Conservation (phyloP, 2,329 filamentous ascomycete species). For the Penicillium crustosum region DNA sequence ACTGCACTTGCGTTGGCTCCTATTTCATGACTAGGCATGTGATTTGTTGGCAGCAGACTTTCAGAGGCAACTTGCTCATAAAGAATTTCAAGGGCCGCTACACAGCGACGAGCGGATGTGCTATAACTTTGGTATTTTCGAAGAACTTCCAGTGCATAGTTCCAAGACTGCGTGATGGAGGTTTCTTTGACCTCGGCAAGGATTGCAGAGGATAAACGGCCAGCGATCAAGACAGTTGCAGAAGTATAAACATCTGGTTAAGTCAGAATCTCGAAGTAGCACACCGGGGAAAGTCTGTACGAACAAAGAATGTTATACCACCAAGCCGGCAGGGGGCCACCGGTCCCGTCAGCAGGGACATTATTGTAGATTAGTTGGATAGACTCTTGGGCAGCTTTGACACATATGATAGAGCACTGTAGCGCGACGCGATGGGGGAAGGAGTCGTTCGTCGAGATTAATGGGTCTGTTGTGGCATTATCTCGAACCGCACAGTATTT, state of each 20-base stretch:
- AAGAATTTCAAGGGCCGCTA: conserved; percentile 35
- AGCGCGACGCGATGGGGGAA: conserved; percentile 35
- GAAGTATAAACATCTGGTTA: conserved; percentile 37
- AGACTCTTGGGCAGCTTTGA: conserved; percentile 35
- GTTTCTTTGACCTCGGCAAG: conserved; percentile 28
- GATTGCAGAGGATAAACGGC: conserved; percentile 30
- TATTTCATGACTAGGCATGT: background rate
- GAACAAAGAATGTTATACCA: conserved; percentile 41
- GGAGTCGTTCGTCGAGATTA: conserved; percentile 27
- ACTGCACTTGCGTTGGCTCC: conserved; percentile 1
- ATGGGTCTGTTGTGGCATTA: conserved; percentile 14
- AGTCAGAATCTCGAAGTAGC: conserved; percentile 7
- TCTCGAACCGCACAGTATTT: conserved; percentile 34
- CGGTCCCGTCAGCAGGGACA: conserved; percentile 28
- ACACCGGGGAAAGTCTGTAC: background rate
- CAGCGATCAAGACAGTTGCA: conserved; percentile 37
- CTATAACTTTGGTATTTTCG: conserved; percentile 35
- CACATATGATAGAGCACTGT: conserved; percentile 39
- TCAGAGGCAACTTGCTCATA: conserved; percentile 31
- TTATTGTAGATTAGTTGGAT: conserved; percentile 34
- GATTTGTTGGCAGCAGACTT: conserved; percentile 5
- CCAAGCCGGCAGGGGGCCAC: conserved; percentile 37
- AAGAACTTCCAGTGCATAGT: conserved; percentile 32
- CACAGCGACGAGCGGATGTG: conserved; percentile 33
- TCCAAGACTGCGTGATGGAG: conserved; percentile 29